These are phyloP conservation scores for Septoria linicola DNA, from an alignment of 2,329 filamentous ascomycete species.

Conservation along the genomic window DNA sequence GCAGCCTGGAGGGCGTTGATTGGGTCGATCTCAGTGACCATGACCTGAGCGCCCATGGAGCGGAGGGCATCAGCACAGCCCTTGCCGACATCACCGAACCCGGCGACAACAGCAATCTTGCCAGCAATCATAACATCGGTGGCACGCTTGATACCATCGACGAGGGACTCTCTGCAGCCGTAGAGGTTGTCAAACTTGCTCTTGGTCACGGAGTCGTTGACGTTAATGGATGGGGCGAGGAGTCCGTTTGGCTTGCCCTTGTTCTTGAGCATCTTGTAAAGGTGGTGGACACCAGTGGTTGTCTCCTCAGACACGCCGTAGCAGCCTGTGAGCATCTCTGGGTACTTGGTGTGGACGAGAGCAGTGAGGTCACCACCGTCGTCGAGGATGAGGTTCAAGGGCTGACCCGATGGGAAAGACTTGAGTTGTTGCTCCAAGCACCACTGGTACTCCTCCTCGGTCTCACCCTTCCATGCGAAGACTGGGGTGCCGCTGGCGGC, in stretches of 20 bases:
- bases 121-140: slow-evolving; percentile 99
- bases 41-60: slow-evolving; percentile 94
- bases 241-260: slow-evolving; percentile 70
- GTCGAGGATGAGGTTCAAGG: slow-evolving; percentile 98
- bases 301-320: slow-evolving; percentile 99
- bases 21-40: slow-evolving; percentile 96
- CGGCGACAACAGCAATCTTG: slow-evolving; percentile 96
- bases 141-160: slow-evolving; percentile 99
- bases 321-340: slow-evolving; percentile 97
- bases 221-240: slow-evolving; percentile 94
- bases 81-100: slow-evolving; percentile 99
- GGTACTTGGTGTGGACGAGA: slow-evolving; percentile 97
- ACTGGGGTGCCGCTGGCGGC: slow-evolving; percentile 90
- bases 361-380: slow-evolving; percentile 96
- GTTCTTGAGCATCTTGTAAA: slow-evolving; percentile 90
- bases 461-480: slow-evolving; percentile 84
- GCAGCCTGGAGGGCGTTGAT: slow-evolving; percentile 99
- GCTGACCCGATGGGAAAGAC: slow-evolving; percentile 95
- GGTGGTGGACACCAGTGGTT: slow-evolving; percentile 98
- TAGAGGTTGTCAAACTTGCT: slow-evolving; percentile 99
- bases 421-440: slow-evolving; percentile 97
- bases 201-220: slow-evolving; percentile 99
- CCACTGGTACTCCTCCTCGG: slow-evolving; percentile 99
- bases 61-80: slow-evolving; percentile 93
- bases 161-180: slow-evolving; percentile 96